Conservation (phyloP, 768 basidiomycete species). For the Rhizopogon vesiculosus region DNA sequence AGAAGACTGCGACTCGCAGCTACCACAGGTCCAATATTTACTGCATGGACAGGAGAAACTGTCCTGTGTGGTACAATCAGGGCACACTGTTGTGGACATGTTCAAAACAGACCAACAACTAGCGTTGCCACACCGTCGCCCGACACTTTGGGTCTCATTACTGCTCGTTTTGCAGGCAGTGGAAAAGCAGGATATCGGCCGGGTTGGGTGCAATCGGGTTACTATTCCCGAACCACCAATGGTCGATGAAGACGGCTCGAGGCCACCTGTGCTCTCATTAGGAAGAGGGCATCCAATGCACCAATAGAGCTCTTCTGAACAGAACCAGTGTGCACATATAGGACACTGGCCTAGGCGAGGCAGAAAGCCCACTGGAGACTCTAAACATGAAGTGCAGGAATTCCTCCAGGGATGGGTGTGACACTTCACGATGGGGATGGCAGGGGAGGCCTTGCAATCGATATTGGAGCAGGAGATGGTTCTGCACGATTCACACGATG, state of each 20-base stretch:
- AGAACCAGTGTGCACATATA: background rate
- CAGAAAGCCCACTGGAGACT: background rate
- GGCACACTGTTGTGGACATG: background rate
- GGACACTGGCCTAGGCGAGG: background rate
- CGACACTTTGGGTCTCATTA: too few relatives aligned
- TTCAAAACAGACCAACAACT: background rate
- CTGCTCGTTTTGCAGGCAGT: background rate
- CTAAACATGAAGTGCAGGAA: background rate
- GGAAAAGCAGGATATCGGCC: background rate
- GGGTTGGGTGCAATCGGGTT: background rate
- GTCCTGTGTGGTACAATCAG: conserved; percentile 1
- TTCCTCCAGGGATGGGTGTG: background rate
- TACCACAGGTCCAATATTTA: conserved; percentile 3
- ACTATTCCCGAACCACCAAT: too few relatives aligned
- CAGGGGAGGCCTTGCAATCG: background rate
- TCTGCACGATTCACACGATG: background rate
- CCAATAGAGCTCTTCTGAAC: background rate
- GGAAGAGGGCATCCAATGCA: background rate
- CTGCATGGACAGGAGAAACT: background rate
- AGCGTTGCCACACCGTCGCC: background rate
- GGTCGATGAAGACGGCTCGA: background rate
- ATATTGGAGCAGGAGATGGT: background rate
- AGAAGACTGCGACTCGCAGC: background rate
- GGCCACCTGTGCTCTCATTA: background rate
- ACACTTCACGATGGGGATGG: background rate